Base-by-base conservation (phyloP, 805 yeast genomes). In the Suhomyces vadensis region DNA sequence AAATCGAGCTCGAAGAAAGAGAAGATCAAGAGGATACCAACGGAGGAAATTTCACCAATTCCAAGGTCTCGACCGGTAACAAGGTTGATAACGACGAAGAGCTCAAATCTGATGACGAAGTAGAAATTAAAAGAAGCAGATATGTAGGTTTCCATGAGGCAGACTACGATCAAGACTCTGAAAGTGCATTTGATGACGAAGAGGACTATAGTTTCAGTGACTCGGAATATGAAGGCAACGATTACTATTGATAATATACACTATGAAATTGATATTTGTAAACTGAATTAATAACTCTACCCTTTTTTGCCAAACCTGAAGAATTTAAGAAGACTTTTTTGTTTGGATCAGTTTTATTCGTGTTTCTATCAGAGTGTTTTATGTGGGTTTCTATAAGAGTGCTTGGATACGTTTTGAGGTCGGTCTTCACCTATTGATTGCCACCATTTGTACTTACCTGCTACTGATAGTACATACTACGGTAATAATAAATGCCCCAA, bases 1-100 rank as follows among this genome's bases (percentile, higher is more conserved):
- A 89, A 60, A 83, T 87, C 26, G 96, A 90, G 59, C 78, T 86
- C 41, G 90, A 86, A 55, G 91, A 84, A 49, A 73, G 72, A 48
- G 81, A 77, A 47, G 65, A 61, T 29, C 68, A 61, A 25, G 59
- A 53, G 25, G 60, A 55, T 19, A 50, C 39, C 24, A 38, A 41
- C 31, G 48, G 54, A 16, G 50, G 49, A 13, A 49, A 47, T 27
- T 49, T 49, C 23, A 46, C 53, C 13, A 46, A 46, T 37, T 46
- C 53, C n/a, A 46, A 39, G 41, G 44, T 46, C 24, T 21, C 37
- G 5, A 13, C 26, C 5, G 37, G 39, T 3, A 22, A 33, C 11
- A 26, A 16, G 5, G 31, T 19, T 29, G 41, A 41, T 24, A 25
- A 35, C 35, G 49, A 44, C 8, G 50, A 46, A 37, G 58, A 56